Evolutionary conservation across 2,329 filamentous ascomycete species (phyloP).

Genomic region (Periconia sp.): DNA sequence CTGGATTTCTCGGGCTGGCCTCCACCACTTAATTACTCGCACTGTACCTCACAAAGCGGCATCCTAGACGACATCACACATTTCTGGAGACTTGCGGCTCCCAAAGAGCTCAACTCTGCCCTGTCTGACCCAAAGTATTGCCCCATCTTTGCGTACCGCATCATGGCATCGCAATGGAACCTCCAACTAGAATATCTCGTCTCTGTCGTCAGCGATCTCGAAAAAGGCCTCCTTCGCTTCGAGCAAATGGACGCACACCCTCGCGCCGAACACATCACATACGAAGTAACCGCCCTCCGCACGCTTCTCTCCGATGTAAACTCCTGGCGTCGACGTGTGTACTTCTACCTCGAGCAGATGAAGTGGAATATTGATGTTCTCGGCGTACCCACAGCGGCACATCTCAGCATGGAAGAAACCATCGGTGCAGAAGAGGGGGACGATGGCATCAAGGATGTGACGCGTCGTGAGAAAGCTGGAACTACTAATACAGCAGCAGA

Average conservation of each 20-base stretch:
- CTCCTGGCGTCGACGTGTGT: slow-evolving; percentile 5
- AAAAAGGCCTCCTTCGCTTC: slow-evolving; percentile 10
- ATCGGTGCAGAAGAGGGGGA: too few species aligned
- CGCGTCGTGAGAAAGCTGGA: too few species aligned
- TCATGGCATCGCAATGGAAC: slow-evolving; percentile 10
- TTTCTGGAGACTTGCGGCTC: slow-evolving; percentile 1
- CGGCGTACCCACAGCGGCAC: not conserved
- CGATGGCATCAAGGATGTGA: too few species aligned
- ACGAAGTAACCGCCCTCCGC: slow-evolving; percentile 5
- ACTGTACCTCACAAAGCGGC: too few species aligned
- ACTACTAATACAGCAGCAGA: not conserved
- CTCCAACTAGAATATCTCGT: slow-evolving; percentile 12
- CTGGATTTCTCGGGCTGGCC: slow-evolving; percentile 6
- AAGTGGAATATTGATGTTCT: slow-evolving; percentile 10
- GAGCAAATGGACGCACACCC: slow-evolving; percentile 15
- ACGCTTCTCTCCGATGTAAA: slow-evolving; percentile 8
- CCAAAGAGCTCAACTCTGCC: slow-evolving; percentile 59
- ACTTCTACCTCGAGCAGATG: slow-evolving; percentile 13
- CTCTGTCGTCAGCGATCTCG: slow-evolving; percentile 8
- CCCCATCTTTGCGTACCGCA: slow-evolving; percentile 4
- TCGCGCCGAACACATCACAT: slow-evolving; percentile 1
- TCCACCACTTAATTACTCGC: too few species aligned
- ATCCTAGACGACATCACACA: slow-evolving; percentile 5
- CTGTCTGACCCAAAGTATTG: slow-evolving; percentile 78
- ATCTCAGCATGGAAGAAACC: too few species aligned